These are phyloP conservation scores for Coniferiporia weirii DNA, from an alignment of 1,284 basidiomycete genomes.

Conservation along the genomic window DNA sequence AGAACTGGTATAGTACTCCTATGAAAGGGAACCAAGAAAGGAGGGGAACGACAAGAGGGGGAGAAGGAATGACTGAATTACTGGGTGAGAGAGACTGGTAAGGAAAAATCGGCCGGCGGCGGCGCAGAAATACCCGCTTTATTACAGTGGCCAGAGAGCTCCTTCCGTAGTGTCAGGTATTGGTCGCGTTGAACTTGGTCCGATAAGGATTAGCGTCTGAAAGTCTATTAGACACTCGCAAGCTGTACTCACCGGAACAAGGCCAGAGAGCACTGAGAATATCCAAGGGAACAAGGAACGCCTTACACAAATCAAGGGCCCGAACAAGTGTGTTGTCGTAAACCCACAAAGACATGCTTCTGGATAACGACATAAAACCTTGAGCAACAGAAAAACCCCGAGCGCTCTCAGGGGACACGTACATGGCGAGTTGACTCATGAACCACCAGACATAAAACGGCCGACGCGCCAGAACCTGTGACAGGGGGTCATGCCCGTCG, in stretches of 20 bases:
- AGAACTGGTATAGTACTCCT: neutral
- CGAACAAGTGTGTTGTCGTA: constrained; percentile 51
- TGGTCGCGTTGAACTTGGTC: constrained; percentile 20
- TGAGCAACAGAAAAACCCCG: neutral
- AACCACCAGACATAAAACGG: constrained; percentile 73
- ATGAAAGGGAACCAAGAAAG: neutral
- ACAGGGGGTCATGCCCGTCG: constrained; percentile 41
- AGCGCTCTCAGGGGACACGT: constrained; percentile 21
- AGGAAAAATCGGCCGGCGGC: constrained; percentile 11
- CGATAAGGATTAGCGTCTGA: neutral
- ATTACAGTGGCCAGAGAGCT: constrained; percentile 20
- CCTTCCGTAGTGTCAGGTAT: constrained; percentile 19
- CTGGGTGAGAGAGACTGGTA: constrained; percentile 6
- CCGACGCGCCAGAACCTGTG: constrained; percentile 51
- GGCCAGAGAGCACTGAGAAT: constrained; percentile 68
- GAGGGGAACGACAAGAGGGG: neutral
- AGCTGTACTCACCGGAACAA: constrained; percentile 45
- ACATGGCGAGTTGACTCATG: constrained; percentile 58
- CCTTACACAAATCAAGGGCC: constrained; percentile 63
- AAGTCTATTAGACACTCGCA: neutral
- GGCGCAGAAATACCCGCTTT: constrained; percentile 20
- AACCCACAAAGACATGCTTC: constrained; percentile 63
- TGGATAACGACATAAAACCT: constrained; percentile 25
- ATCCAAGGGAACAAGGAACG: constrained; percentile 57
- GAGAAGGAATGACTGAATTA: neutral